Base-by-base conservation (phyloP, 768 basidiomycete genomes). In the Mycena kentingensis region DNA sequence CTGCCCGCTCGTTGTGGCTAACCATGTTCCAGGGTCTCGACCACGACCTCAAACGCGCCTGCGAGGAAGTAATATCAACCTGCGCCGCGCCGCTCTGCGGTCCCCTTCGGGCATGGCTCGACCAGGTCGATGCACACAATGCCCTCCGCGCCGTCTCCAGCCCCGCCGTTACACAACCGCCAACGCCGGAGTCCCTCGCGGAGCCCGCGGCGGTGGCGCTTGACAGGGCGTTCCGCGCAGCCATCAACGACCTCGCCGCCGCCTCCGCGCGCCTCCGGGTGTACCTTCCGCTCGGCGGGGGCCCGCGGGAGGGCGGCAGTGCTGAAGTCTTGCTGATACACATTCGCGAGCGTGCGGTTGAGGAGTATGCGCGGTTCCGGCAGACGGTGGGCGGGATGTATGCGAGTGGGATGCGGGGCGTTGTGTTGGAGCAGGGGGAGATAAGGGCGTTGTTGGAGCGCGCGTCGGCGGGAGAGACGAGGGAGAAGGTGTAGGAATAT, bases 311-410 rank as follows among this genome's bases (percentile, higher is more conserved):
- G 60, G 81, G 83, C 51, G 75, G 85, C 52, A 93, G 93, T 4
- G 88, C 88, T 27, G 74, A 74, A 2, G 87, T 98, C 7, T 73
- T 98, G 47, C 69, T 97, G 25, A 79, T 80, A 26, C 93, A 94
- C 57, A 77, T 90, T 22, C 76, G 84, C 67, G 89, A 88, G 38
- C 81, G 84, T 27, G 78, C 97, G 16, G 78, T 84, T 57, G 85
- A 88, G 46, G 81, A 80, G 28, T 97, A 95, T 69, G 76, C 78
- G 60, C 76, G 77, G 22, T 97, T 92, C 73, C 72, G 84, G 59
- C 85, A 89, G 37, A 73, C 80, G 19, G 76, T 83, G 43, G 75
- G 65, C 75, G 78, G 70, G 67, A 79, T 77, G 64, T 73, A 75
- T 52, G 70, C 70, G 6, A 73, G 73, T 2, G 65, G 56, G 46